Evolutionary conservation across 176 grass and related monocot genomes (phyloP), one percentile per base, ranked within the genome.

Genomic region (Paspalum notatum): DNA sequence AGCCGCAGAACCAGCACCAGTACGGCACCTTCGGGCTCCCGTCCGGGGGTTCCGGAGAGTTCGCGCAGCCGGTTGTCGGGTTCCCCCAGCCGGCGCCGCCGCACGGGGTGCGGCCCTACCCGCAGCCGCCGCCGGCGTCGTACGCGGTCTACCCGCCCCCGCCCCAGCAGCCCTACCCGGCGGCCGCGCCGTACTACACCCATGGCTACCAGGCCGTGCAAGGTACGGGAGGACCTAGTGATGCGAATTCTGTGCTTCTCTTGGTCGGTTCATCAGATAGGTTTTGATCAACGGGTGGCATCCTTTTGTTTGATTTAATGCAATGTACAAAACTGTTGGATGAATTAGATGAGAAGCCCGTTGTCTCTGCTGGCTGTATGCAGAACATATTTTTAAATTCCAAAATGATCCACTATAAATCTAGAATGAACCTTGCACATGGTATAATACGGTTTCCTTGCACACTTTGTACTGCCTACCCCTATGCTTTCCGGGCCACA

Each of bases 1-100:
- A 24, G 21, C 63, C 55, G 43, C 72, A 67, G 12, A 75, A 79
- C 18, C 65, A 83, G 10, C 91, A 24, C 24, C 68, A 89, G 75
- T 97, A 98, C 81, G 95, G 95, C 40, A 94, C 95, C 45, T 98
- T 98, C 80, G 81, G 61, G 0, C 12, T 77, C 65, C 66, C 82
- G 47, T 76, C 85, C 65, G 74, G 63, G 18, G 68, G 63, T 37
- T 17, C 78, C n/a, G 55, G 62, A 18, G 72, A 80, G 59, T 85
- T 76, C 76, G 85, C 58, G 77, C 92, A 86, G 66, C 92, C 87
- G 42, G 92, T 86, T 52, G 87, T 98, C 64, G 95, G 95, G 3
- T 85, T 91, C 47, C 95, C 95, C n/a, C 88, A 93, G 66, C 86
- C 90, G 26, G 81, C 86, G 2, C 84, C 79, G 8, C 90, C 92